phyloP scores from a whole-genome alignment of 169 alveolate species.

The Plasmodium gonderi region DNA sequence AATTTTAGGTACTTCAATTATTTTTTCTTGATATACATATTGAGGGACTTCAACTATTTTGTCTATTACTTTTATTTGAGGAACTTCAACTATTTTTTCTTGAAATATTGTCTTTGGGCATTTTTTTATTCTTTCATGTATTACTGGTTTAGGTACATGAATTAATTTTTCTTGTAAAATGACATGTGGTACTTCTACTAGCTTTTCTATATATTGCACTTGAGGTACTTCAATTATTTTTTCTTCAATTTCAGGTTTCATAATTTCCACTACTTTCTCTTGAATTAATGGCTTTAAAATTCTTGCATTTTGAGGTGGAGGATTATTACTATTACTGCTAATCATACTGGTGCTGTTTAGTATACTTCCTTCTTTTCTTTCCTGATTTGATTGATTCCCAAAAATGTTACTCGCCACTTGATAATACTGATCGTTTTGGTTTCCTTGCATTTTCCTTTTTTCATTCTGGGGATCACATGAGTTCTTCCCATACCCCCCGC shows the following conservation, averaged over 20 bases:
- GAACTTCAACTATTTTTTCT: conserved; percentile 93
- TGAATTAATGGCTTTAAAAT: conserved; percentile 84
- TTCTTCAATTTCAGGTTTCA: conserved; percentile 91
- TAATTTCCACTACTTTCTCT: conserved; percentile 89
- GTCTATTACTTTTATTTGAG: conserved; percentile 88
- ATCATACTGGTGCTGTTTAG: conserved; percentile 14
- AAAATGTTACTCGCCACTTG: neutral
- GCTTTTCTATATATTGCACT: conserved; percentile 90
- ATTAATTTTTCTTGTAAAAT: conserved; percentile 87
- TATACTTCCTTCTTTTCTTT: neutral
- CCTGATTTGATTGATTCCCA: neutral
- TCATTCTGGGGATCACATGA: neutral
- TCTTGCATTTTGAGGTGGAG: conserved; percentile 83
- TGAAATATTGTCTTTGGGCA: conserved; percentile 89
- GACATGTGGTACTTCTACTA: conserved; percentile 92
- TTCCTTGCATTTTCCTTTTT: neutral
- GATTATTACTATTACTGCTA: conserved; percentile 49
- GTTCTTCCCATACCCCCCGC: neutral
- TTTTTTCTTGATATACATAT: conserved; percentile 91
- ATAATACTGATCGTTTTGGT: neutral
- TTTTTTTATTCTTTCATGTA: conserved; percentile 89
- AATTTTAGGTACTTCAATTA: conserved; percentile 90
- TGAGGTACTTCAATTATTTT: conserved; percentile 93
- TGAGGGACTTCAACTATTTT: conserved; percentile 93
- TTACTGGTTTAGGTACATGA: conserved; percentile 90